Conservation (phyloP, 2,329 filamentous ascomycete genomes). For the Dryadomyces quercus-mongolicae region DNA sequence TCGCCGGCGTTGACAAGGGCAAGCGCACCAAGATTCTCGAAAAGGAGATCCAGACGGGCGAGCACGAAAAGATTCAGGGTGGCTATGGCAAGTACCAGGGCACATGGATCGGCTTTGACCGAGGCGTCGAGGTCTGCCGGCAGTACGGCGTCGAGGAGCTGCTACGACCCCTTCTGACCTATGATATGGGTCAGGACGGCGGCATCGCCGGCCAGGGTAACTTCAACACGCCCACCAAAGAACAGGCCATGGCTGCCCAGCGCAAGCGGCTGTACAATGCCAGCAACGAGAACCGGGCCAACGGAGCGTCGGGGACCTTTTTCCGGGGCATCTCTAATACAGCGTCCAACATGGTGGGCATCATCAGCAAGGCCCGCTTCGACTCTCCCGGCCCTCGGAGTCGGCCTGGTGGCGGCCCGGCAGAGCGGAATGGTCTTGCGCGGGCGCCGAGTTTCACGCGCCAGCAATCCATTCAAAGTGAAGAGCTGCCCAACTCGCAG, state of each 20-base stretch:
- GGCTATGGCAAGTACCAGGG: conserved; percentile 99
- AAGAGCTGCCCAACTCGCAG: conserved; percentile 67
- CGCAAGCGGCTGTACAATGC: conserved; percentile 84
- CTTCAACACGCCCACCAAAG: conserved; percentile 92
- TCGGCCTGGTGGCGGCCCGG: conserved; percentile 18
- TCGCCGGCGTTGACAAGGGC: conserved; percentile 93
- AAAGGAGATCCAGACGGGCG: conserved; percentile 91
- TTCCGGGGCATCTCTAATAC: conserved; percentile 95
- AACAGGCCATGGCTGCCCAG: conserved; percentile 94
- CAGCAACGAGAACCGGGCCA: conserved; percentile 53
- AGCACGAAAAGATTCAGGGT: conserved; percentile 97
- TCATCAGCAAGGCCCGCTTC: conserved; percentile 90
- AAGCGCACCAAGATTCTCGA: conserved; percentile 96
- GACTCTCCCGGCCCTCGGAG: conserved; percentile 70
- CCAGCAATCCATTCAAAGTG: conserved; percentile 59
- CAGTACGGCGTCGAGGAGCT: conserved; percentile 67
- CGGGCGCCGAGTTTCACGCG: conserved; percentile 59
- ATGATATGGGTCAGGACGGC: conserved; percentile 69
- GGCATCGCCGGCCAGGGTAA: conserved; percentile 58
- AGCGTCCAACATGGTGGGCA: conserved; percentile 83
- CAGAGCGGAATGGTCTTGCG: conserved; percentile 40
- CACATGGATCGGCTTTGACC: conserved; percentile 93
- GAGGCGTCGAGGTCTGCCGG: conserved; percentile 83
- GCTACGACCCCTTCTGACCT: conserved; percentile 61
- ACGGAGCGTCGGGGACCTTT: conserved; percentile 69